Evolutionary conservation across 768 basidiomycete genomes (phyloP).

Genomic region (Phaeotremella skinneri): DNA sequence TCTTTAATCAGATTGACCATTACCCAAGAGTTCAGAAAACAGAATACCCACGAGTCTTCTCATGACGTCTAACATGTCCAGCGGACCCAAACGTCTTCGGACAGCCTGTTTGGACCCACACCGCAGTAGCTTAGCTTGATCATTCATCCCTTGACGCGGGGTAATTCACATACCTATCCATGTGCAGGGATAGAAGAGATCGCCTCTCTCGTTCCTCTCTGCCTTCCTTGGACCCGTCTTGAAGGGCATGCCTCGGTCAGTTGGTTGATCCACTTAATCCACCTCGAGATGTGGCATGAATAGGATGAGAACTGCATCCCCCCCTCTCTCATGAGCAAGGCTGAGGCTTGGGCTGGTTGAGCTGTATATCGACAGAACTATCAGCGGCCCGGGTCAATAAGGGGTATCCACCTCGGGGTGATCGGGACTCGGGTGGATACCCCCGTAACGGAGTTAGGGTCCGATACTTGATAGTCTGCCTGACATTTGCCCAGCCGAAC

Average conservation of each 20-base stretch:
- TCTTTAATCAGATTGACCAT: neutral
- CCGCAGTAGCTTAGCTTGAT: neutral
- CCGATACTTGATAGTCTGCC: no score
- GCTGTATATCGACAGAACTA: no score
- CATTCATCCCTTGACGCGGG: neutral
- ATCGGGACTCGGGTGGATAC: no score
- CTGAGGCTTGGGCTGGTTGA: no score
- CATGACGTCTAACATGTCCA: conserved; percentile 40
- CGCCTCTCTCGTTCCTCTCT: conserved; percentile 25
- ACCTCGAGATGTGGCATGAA: neutral
- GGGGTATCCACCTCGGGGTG: no score
- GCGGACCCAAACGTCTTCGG: conserved; percentile 37
- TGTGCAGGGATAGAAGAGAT: conserved; percentile 20
- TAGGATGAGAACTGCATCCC: no score
- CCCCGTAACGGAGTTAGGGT: no score
- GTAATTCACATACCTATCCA: conserved; percentile 25
- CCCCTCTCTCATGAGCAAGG: no score
- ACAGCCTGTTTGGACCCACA: conserved; percentile 24
- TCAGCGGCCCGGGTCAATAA: no score
- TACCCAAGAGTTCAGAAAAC: neutral
- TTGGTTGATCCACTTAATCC: neutral
- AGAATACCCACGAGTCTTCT: conserved; percentile 29
- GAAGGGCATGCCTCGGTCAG: conserved; percentile 19
- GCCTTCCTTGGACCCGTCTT: conserved; percentile 28
- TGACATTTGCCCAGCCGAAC: no score